Conservation (phyloP, 169 alveolate genomes). For the Perkinsus marinus region DNA sequence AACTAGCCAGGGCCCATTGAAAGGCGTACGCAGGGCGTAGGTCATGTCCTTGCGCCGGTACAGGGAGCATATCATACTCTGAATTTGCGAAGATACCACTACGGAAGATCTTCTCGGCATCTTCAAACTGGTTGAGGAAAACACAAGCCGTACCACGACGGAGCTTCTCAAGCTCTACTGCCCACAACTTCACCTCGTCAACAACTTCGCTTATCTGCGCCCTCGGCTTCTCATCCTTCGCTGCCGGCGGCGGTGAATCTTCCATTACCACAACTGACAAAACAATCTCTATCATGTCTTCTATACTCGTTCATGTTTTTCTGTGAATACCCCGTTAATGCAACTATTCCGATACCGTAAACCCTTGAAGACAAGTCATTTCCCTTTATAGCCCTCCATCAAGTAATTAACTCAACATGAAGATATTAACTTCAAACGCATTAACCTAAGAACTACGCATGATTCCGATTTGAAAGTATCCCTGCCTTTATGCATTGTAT, state of each 20-base stretch:
- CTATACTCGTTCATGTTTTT: too few species aligned
- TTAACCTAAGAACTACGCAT: too few species aligned
- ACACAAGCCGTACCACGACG: not conserved
- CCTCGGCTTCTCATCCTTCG: not conserved
- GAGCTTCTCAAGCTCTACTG: not conserved
- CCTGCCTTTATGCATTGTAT: too few species aligned
- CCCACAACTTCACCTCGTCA: not conserved
- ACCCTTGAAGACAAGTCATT: too few species aligned
- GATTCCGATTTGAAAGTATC: too few species aligned
- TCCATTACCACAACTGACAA: too few species aligned
- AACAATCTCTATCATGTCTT: too few species aligned
- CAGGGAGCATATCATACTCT: not conserved
- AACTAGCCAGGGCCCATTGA: not conserved
- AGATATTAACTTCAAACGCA: too few species aligned
- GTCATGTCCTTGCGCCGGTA: not conserved
- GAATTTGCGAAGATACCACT: not conserved
- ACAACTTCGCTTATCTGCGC: not conserved
- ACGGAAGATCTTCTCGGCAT: not conserved
- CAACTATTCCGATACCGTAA: too few species aligned
- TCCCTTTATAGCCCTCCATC: too few species aligned
- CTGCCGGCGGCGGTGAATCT: not conserved
- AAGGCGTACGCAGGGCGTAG: not conserved
- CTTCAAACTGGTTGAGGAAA: not conserved
- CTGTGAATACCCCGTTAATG: too few species aligned
- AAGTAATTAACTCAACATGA: too few species aligned